phyloP scores from a whole-genome alignment of 768 basidiomycete species.

The Russula dissimulans region DNA sequence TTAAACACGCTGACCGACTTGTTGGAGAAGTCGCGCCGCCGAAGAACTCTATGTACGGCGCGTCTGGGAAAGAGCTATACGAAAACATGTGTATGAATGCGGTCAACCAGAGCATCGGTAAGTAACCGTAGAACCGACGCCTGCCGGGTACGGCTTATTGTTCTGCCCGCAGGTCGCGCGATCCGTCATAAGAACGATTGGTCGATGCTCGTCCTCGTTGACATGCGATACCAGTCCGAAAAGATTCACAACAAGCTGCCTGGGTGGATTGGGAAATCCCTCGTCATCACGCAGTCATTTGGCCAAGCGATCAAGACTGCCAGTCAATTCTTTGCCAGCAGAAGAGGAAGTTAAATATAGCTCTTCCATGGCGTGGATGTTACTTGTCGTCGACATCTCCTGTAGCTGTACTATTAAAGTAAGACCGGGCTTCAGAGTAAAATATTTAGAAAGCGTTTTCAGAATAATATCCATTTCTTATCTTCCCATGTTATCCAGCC shows the following conservation, averaged over 20 bases:
- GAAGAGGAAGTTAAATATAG: background rate
- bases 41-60: slow-evolving; percentile 18
- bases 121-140: slow-evolving; percentile 21
- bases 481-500: too few relatives aligned
- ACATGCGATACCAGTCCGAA: slow-evolving; percentile 64
- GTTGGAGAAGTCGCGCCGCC: slow-evolving; percentile 45
- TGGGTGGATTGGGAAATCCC: slow-evolving; percentile 65
- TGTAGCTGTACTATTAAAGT: background rate
- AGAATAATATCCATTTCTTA: too few relatives aligned
- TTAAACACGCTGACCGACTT: slow-evolving; percentile 73
- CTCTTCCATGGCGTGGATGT: background rate
- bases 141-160: background rate
- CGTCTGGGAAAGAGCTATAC: slow-evolving; percentile 68
- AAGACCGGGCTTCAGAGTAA: too few relatives aligned
- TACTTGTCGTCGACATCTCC: background rate
- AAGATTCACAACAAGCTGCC: slow-evolving; percentile 78
- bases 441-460: too few relatives aligned
- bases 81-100: slow-evolving; percentile 90
- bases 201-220: slow-evolving; percentile 83
- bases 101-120: slow-evolving; percentile 96
- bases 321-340: slow-evolving; percentile 13
- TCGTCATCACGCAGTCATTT: slow-evolving; percentile 10
- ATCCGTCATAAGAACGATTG: slow-evolving; percentile 89
- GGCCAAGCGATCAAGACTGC: slow-evolving; percentile 15
- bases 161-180: slow-evolving; percentile 57